Evolutionary conservation across 2,329 filamentous ascomycete species (phyloP), one percentile per base, ranked within the genome.

Genomic region (Aureobasidium lini): DNA sequence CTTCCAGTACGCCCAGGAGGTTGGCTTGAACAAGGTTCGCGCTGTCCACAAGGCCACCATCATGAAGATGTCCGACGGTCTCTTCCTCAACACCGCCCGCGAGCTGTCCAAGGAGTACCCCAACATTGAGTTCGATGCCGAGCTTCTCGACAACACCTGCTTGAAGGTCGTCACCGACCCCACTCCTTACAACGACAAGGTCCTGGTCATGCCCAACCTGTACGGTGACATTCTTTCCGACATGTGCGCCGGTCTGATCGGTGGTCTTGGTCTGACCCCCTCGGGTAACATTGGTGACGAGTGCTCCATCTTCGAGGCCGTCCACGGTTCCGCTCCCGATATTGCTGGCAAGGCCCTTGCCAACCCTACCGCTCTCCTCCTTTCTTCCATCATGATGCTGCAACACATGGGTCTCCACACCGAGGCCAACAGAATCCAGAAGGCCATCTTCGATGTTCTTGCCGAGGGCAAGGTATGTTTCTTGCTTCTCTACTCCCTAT

Each of bases 11-110:
- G 94, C 94, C 68, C 84, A 94, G 77, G 85, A 90, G 69, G 88
- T 96, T 72, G 91, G 92, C 78, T 89, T 90, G 82, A 92, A 86
- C 75, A 96, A 96, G 88, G 93, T 97, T 71, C 90, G 92, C 72
- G 93, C 91, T 62, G 92, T 97, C 65, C 94, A 99, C 88, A 99
- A 99, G 85, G 94, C 94, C 75, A 97, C 94, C 73, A 99, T 99
- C 81, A 99, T 99, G 94, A 99, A 99, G 86, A 95, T 96, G 90
- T 93, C 88, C 73, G 94, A 99, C 76, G 94, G 94, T 79, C 89
- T 99, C 63, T 99, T 99, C 86, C 84, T 99, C 68, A 89, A 84
- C 76, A 90, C 88, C 64, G 94, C 88, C 68, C 81, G 86, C 67
- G 84, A 94, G 63, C 85, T 99, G 67, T 83, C 90, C 76, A 95